These are phyloP conservation scores for Pleurotus tuber-regium DNA, from an alignment of 768 basidiomycete species.

Conservation along the genomic window DNA sequence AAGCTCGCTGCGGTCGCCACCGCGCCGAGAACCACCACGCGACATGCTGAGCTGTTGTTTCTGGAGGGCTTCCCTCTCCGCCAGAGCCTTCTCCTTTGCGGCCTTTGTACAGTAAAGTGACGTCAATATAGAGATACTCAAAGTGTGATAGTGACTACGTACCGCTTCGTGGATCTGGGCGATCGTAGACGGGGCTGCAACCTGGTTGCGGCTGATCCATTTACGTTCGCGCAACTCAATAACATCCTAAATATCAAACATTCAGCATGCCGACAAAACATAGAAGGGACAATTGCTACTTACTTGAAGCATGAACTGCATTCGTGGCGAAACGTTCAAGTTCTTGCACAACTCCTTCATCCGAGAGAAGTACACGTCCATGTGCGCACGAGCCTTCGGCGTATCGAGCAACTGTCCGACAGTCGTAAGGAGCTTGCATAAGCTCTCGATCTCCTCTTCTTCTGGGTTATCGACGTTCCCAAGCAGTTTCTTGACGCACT, in stretches of 20 bases:
- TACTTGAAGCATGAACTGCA: conserved; percentile 96
- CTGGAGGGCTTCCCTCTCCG: conserved; percentile 56
- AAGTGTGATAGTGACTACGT: conserved; percentile 27
- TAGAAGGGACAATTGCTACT: conserved; percentile 21
- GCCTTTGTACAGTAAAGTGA: conserved; percentile 40
- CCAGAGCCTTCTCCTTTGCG: conserved; percentile 76
- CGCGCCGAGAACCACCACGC: conserved; percentile 87
- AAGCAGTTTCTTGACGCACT: conserved; percentile 94
- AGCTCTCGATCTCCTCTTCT: conserved; percentile 96
- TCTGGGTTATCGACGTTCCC: conserved; percentile 93
- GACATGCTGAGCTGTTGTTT: conserved; percentile 72
- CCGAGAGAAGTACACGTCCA: conserved; percentile 91
- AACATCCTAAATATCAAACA: conserved; percentile 61
- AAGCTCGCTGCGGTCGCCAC: conserved; percentile 60
- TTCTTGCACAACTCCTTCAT: conserved; percentile 84
- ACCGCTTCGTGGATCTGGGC: conserved; percentile 87
- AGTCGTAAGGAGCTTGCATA: conserved; percentile 90
- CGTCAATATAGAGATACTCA: neutral
- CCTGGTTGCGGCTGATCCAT: conserved; percentile 72
- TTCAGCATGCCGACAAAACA: conserved; percentile 8
- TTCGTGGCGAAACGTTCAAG: conserved; percentile 74
- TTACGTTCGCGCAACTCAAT: conserved; percentile 82
- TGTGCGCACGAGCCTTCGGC: conserved; percentile 74
- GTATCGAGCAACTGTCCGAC: conserved; percentile 85
- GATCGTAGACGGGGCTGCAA: conserved; percentile 82